Conservation (phyloP, 2,329 filamentous ascomycete species). For the Exophiala sideris region DNA sequence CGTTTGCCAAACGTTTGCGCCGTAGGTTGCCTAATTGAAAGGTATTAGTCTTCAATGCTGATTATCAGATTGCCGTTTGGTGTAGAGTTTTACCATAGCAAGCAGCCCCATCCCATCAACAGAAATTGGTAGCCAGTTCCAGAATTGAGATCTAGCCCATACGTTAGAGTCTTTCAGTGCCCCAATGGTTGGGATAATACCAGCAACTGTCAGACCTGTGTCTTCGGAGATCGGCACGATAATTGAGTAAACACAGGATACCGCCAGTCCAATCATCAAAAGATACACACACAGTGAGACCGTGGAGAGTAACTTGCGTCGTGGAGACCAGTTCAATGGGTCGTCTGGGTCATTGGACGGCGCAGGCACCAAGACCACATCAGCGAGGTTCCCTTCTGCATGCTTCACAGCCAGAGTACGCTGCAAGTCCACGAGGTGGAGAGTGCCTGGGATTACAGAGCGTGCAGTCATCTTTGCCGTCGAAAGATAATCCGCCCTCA, state of each 20-base stretch:
- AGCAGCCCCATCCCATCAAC: neutral
- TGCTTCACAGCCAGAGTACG: neutral
- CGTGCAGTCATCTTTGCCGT: too few species aligned
- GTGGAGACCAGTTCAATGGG: slow-evolving; percentile 28
- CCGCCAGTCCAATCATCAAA: neutral
- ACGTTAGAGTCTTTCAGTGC: neutral
- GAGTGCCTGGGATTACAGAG: neutral
- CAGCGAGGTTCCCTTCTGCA: slow-evolving; percentile 7
- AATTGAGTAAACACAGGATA: neutral
- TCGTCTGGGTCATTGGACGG: slow-evolving; percentile 29
- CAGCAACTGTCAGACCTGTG: neutral
- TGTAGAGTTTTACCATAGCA: neutral
- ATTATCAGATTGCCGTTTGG: neutral
- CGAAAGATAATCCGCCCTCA: too few species aligned
- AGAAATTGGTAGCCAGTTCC: neutral
- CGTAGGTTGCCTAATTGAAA: neutral
- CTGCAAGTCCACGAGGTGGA: neutral
- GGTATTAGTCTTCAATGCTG: neutral
- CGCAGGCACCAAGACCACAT: slow-evolving; percentile 28
- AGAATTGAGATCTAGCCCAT: neutral
- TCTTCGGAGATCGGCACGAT: neutral
- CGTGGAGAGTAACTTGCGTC: slow-evolving; percentile 28
- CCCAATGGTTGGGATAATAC: neutral
- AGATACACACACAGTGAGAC: slow-evolving; percentile 25
- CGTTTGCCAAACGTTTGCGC: neutral